Base-by-base conservation (phyloP, 495 filamentous ascomycete genomes). In the Rostrohypoxylon terebratum region DNA sequence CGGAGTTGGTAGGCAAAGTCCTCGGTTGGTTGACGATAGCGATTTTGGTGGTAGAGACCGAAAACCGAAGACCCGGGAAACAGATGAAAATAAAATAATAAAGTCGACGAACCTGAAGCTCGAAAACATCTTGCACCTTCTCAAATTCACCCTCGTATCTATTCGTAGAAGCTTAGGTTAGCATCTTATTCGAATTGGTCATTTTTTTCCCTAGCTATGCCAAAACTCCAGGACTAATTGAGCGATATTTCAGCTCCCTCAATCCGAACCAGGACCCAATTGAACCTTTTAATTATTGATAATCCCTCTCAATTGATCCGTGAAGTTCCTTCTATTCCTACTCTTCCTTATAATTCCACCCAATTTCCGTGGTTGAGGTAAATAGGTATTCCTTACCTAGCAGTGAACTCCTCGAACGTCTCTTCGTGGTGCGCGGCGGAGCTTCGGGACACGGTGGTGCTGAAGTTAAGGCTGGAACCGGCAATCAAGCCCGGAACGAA, bases 111-210 rank as follows among this genome's bases (percentile, higher is more conserved):
- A 97, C 94, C 93, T 98, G 96, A 77, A 99, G 92, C 89, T 99
- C 96, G 84, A 99, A 99, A 74, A 98, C 96, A 86, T 99, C 96
- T 83, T 98, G 92, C 59, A 99, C 96, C 79, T 83, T 82, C 47
- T 99, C 94, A 82, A 99, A 99, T 84, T 99, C 96, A 87, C 97
- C 97, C 89, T 98, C 96, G 80, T 97, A 99, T 84, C 96, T 99
- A 77, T 68, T 48, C 66, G 50, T 65, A 59, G 58, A 59, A 57
- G 61, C 68, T 40, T 33, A 28, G 47, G 63, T 82, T 74, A 78
- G 74, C 76, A 66, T 59, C 11, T 14, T 16, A 13, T 71, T 36
- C 34, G 44, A 68, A 72, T 51, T 40, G 42, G 57, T 13, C 16
- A 44, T n/a, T 14, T 36, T 14, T 36, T 10, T 23, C 23, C 3